phyloP scores from a whole-genome alignment of 2,329 filamentous ascomycete species.

The Monosporascus sp. region DNA sequence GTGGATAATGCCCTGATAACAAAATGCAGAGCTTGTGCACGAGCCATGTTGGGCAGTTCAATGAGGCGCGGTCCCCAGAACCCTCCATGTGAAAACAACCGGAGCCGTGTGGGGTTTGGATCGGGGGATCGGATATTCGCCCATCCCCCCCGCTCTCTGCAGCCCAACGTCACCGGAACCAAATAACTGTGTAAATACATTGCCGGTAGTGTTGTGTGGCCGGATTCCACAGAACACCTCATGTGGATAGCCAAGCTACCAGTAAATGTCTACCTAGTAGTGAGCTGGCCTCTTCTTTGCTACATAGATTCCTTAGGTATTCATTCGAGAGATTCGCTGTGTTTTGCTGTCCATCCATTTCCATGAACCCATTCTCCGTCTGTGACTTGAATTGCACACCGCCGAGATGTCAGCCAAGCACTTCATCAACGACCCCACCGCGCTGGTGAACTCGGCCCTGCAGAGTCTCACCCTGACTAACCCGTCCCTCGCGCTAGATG shows the following conservation, averaged over 20 bases:
- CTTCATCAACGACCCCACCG: conserved; percentile 79
- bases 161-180: not conserved
- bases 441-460: conserved; percentile 73
- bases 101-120: not conserved
- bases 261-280: not conserved
- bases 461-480: conserved; percentile 76
- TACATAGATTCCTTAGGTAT: not conserved
- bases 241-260: not conserved
- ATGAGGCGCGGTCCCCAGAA: not conserved
- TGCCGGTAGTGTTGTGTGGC: not conserved
- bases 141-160: not conserved
- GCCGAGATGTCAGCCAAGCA: conserved; percentile 61
- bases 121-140: not conserved
- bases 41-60: too few relatives aligned
- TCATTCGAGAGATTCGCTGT: not conserved
- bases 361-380: not conserved
- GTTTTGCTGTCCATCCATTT: too few relatives aligned
- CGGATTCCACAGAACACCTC: not conserved
- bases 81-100: not conserved
- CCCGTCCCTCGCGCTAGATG: conserved; percentile 73
- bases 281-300: not conserved
- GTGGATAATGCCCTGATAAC: too few relatives aligned
- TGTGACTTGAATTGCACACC: not conserved
- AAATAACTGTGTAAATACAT: not conserved
- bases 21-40: too few relatives aligned